Percentiles rank a stretch among this genome's conserved stretches.
Conservation (phyloP, 2,329 filamentous ascomycete genomes). For the Fusarium sarcochroum region DNA sequence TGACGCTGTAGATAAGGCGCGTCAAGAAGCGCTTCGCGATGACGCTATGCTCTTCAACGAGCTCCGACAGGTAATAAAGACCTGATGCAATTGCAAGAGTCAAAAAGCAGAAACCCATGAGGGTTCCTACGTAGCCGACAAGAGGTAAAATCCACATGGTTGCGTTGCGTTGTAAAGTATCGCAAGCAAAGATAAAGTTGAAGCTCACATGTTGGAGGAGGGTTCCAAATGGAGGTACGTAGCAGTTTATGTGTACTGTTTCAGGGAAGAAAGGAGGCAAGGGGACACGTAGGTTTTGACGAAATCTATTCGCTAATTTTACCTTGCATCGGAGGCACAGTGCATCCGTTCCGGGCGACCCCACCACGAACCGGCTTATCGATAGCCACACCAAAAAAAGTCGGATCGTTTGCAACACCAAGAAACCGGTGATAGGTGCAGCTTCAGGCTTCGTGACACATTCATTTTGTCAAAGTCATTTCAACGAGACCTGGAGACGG, state of each 20-base stretch:
- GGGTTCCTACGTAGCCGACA: slow-evolving; percentile 88
- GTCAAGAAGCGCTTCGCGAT: slow-evolving; percentile 89
- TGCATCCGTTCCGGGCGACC: slow-evolving; percentile 23
- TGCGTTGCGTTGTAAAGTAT: slow-evolving; percentile 35
- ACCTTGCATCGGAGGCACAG: background rate
- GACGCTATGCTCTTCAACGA: slow-evolving; percentile 98
- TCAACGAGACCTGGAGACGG: accelerated
- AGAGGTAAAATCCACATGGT: slow-evolving; percentile 96
- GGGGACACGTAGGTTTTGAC: slow-evolving; percentile 44
- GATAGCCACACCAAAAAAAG: slow-evolving; percentile 51
- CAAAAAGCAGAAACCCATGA: slow-evolving; percentile 92
- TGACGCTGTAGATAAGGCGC: slow-evolving; percentile 86
- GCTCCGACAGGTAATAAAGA: slow-evolving; percentile 96
- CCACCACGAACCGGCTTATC: slow-evolving; percentile 40
- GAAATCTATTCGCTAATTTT: slow-evolving; percentile 39
- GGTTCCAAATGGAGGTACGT: slow-evolving; percentile 20
- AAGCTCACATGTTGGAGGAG: slow-evolving; percentile 44
- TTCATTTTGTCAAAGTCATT: background rate
- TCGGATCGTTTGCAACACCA: slow-evolving; percentile 38
- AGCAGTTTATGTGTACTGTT: slow-evolving; percentile 15
- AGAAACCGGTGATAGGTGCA: slow-evolving; percentile 26
- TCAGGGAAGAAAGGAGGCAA: slow-evolving; percentile 25
- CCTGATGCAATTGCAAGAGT: slow-evolving; percentile 98
- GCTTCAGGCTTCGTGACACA: slow-evolving; percentile 6
- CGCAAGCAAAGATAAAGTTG: slow-evolving; percentile 30